Evolutionary conservation across 257 asterid species (phyloP), one percentile per base, ranked within the genome.

Genomic region (Linderniella brevidens): DNA sequence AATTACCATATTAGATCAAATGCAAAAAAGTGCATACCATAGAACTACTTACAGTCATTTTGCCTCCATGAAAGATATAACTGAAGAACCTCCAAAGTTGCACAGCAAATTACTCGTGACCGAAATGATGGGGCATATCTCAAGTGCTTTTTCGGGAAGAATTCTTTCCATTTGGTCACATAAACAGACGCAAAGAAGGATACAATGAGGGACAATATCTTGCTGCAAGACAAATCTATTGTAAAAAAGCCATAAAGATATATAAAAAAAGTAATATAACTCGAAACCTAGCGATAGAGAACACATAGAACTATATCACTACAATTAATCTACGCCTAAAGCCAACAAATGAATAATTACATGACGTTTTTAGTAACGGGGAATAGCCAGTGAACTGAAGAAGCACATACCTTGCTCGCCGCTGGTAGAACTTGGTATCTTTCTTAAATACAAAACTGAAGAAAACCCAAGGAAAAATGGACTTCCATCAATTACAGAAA

Each of bases 51-150:
- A 46, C 43, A 39, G 15, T 39, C 43, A 46, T 17, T 35, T 46
- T 87, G 97, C 57, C 95, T 74, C 92, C 93, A 87, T 13, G 69
- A 51, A 63, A 87, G 79, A 75, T 75, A 83, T 50, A 92, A 65
- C 63, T 83, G 97, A 63, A 87, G 95, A 64, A 87, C 76, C 63
- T 73, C 93, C 70, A 80, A 11, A 36, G 93, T 71, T 37, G 88
- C 78, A 73, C 93, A 79, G n/a, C 51, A 46, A 48, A 83, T 70
- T 49, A 75, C 79, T 50, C 69, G 79, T 44, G 92, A 74, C 19
- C 67, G 73, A 59, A 83, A 73, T 52, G 92, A 75, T 52, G 95
- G 97, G 20, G 79, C 71, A 52, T 46, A 57, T 49, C 56, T 64
- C 55, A 83, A 60, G 46, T 64, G 69, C 56, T 62, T 75, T 52